phyloP scores from a whole-genome alignment of 257 asterid genomes.

The Prunella vulgaris region DNA sequence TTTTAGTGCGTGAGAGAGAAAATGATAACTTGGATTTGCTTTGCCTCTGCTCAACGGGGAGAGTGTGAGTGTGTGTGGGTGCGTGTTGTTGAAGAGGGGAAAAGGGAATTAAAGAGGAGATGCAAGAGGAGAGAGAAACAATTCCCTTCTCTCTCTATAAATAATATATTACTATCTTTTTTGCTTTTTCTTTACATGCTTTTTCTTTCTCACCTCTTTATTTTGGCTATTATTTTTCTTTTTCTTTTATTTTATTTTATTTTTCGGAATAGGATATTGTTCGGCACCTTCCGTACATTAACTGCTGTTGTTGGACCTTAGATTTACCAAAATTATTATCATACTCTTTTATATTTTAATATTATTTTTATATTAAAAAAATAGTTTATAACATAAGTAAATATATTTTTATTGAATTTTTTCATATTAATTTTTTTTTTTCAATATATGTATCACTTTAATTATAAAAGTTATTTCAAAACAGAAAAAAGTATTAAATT shows the following conservation, averaged over 20 bases:
- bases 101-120: constrained; percentile 2
- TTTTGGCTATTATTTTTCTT: neutral
- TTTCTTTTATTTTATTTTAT: neutral
- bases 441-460: too few species aligned
- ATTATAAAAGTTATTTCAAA: too few species aligned
- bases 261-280: neutral
- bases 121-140: neutral
- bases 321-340: too few species aligned
- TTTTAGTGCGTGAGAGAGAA: constrained; percentile 15
- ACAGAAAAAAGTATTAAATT: too few species aligned
- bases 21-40: neutral
- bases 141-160: constrained; percentile 15
- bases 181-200: neutral
- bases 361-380: too few species aligned
- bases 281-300: neutral
- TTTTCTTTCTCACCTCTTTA: constrained; percentile 1
- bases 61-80: constrained; percentile 4
- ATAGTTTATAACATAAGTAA: too few species aligned
- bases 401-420: too few species aligned
- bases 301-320: neutral
- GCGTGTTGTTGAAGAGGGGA: neutral
- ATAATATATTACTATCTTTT: constrained; percentile 10
- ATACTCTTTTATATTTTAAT: too few species aligned
- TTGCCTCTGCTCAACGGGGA: neutral
- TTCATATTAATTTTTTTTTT: too few species aligned